Base-by-base conservation (phyloP, 768 basidiomycete genomes). In the Dioszegia aurantiaca region DNA sequence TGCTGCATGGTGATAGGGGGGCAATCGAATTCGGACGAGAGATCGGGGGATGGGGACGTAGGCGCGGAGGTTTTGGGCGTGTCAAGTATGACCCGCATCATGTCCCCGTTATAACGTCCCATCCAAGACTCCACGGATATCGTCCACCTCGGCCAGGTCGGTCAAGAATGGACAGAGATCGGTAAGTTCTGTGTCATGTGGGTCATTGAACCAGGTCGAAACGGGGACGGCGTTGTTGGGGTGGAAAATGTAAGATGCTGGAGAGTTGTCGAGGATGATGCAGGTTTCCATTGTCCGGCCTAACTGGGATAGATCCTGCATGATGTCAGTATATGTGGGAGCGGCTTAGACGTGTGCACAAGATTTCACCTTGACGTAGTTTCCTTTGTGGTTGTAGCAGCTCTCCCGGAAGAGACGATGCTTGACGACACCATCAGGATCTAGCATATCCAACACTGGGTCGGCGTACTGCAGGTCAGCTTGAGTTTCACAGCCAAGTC, bases 171-270 rank as follows among this genome's bases (percentile, higher is more conserved):
- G 90, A 56, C 92, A 86, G 51, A 98, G 80, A 78, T 98, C 94
- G 39, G 90, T 95, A 63, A 99, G 82, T 76, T 98, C 94, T 45
- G 93, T 94, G 74, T 98, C 94, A 70, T 97, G 94, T 10, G 93
- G 93, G 78, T 92, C 92, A 77, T 97, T 98, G 81, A 99, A 99
- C 95, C 95, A 99, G 57, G 90, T 92, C 41, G 94, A 97, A 60
- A 99, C 93, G 12, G 95, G 95, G 4, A 98, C 94, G 37, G 95
- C 95, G 75, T 98, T 98, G 80, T 95, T 93, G 16, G 92, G 92
- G 74, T 99, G 94, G 83, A 99, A 99, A 60, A 98, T 94, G 78
- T 98, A 99, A 12, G 90, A 95, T 12, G 95, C 95, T 16, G 95
- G 95, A 26, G 94, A 98, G 77, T 98, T 99, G 79, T 98, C 95